Evolutionary conservation across 306 rosid species (phyloP).

Genomic region (Urtica urens): DNA sequence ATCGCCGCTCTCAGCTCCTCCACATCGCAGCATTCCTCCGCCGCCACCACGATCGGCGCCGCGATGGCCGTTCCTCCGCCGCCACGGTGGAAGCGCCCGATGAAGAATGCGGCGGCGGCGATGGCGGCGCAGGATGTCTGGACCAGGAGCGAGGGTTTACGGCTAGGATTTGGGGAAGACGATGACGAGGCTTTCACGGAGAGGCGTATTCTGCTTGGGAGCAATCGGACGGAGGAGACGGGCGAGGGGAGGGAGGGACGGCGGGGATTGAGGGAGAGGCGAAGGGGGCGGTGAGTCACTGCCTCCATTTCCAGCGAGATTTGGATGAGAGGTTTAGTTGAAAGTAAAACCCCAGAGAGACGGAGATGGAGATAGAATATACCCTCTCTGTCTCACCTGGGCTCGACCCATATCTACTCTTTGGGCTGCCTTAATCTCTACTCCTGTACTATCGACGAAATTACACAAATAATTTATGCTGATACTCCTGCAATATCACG

Average conservation of each 20-base stretch:
- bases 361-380: too few relatives aligned
- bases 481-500: too few relatives aligned
- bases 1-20: constrained; percentile 45
- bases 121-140: constrained; percentile 40
- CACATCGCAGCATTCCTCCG: constrained; percentile 30
- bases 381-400: too few relatives aligned
- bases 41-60: constrained; percentile 17
- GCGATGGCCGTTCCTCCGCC: constrained; percentile 32
- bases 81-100: constrained; percentile 30
- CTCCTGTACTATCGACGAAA: too few relatives aligned
- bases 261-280: constrained; percentile 37
- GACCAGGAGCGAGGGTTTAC: constrained; percentile 25
- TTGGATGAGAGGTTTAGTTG: too few relatives aligned
- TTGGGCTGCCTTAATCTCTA: too few relatives aligned
- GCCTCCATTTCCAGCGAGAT: constrained; percentile 38
- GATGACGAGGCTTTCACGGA: constrained; percentile 16
- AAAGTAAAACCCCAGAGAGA: too few relatives aligned
- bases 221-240: constrained; percentile 6
- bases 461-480: too few relatives aligned
- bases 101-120: constrained; percentile 44
- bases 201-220: background rate
- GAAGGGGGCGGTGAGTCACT: constrained; percentile 35
- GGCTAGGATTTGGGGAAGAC: constrained; percentile 25
- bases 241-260: constrained; percentile 27
- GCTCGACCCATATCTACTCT: too few relatives aligned